These are phyloP conservation scores for Lonicera japonica DNA, from an alignment of 129 eudicot species.

Conservation along the genomic window DNA sequence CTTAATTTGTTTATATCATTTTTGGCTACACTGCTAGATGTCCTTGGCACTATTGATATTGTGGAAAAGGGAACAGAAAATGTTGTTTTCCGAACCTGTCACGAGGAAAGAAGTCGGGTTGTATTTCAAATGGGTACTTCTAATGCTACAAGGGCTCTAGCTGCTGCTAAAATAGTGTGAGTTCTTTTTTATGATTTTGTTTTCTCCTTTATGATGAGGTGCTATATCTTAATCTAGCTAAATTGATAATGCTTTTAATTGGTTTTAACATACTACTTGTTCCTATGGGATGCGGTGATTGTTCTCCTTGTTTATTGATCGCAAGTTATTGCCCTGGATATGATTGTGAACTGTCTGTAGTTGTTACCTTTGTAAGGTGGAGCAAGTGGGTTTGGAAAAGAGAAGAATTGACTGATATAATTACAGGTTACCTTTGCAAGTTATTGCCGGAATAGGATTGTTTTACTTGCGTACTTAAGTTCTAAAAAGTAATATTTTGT, in stretches of 20 bases:
- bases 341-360: not conserved
- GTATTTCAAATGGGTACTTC: constrained; percentile 97
- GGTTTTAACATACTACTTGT: not conserved
- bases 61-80: constrained; percentile 78
- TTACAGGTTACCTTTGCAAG: too few relatives aligned
- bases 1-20: not conserved
- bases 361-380: not conserved
- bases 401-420: too few relatives aligned
- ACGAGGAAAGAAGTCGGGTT: constrained; percentile 55
- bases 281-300: too few relatives aligned
- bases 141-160: constrained; percentile 79
- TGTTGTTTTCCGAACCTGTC: constrained; percentile 83
- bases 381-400: too few relatives aligned
- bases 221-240: not conserved
- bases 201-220: not conserved
- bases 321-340: not conserved
- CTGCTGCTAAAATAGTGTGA: constrained; percentile 80
- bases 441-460: too few relatives aligned
- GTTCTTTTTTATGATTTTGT: constrained; percentile 17
- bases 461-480: too few relatives aligned
- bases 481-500: too few relatives aligned
- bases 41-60: constrained; percentile 55
- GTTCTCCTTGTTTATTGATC: not conserved
- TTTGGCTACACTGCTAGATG: constrained; percentile 33
- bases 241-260: not conserved